A percentile compares a stretch with the other conserved stretches of the same genome.
phyloP scores from a whole-genome alignment of 2,329 filamentous ascomycete genomes.

The Exophiala viscosa region DNA sequence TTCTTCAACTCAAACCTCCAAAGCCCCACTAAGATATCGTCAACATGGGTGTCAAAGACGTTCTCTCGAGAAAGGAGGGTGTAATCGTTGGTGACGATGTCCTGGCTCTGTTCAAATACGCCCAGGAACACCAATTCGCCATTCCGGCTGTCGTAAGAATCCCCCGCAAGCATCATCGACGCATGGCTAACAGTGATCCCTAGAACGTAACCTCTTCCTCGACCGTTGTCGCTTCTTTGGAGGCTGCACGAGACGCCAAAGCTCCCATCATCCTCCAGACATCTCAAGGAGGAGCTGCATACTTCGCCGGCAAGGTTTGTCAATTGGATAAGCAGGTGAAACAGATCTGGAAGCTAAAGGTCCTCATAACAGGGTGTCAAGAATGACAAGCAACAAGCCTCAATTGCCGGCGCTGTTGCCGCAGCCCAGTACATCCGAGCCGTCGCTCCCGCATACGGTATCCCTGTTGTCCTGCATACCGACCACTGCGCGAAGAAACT shows the following conservation, averaged over 20 bases:
- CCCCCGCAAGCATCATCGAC: not conserved
- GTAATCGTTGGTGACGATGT: conserved; percentile 67
- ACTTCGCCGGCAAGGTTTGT: conserved; percentile 78
- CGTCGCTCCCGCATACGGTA: conserved; percentile 78
- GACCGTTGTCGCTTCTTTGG: conserved; percentile 78
- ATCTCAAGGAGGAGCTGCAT: conserved; percentile 89
- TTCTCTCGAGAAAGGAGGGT: conserved; percentile 61
- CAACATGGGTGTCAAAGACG: conserved; percentile 44
- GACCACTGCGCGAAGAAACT: conserved; percentile 99
- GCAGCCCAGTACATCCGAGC: conserved; percentile 90
- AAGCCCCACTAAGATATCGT: conserved; percentile 9
- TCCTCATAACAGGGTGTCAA: conserved; percentile 58
- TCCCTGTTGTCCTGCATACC: conserved; percentile 91
- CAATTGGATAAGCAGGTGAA: not conserved
- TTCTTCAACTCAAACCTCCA: conserved; percentile 1
- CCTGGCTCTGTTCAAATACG: conserved; percentile 77
- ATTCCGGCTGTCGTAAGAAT: conserved; percentile 70
- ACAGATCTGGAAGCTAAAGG: conserved; percentile 4
- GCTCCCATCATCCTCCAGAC: conserved; percentile 89
- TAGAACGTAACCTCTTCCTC: conserved; percentile 91
- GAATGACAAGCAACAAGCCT: conserved; percentile 81
- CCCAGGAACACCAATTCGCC: conserved; percentile 80
- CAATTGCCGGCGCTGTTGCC: conserved; percentile 81
- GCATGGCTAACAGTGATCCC: conserved; percentile 6
- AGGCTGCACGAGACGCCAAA: conserved; percentile 90